phyloP scores from a whole-genome alignment of 2,329 filamentous ascomycete genomes.

The Pestalotiopsis sp. region DNA sequence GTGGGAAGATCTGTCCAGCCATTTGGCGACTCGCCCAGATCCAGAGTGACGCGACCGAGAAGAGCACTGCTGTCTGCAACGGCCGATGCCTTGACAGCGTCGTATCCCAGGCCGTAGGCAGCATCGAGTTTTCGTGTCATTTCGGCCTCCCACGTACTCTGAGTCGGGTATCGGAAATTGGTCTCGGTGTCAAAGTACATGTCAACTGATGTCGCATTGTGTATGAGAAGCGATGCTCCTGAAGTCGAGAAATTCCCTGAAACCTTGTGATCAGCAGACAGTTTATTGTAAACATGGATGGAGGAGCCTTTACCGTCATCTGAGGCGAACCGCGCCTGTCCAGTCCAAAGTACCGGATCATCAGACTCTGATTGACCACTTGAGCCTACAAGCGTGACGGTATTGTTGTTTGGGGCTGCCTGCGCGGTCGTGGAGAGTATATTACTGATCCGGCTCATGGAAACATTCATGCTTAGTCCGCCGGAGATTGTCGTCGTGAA shows the following conservation, averaged over 20 bases:
- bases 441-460: conserved; percentile 21
- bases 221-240: background rate
- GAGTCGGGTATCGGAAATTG: conserved; percentile 25
- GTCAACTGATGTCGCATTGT: conserved; percentile 23
- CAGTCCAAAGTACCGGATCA: conserved; percentile 15
- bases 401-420: conserved; percentile 23
- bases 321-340: background rate
- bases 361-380: conserved; percentile 20
- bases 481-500: conserved; percentile 20
- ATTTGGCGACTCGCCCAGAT: conserved; percentile 18
- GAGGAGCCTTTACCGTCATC: background rate
- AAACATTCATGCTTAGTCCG: conserved; percentile 23
- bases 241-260: background rate
- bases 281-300: accelerated
- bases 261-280: background rate
- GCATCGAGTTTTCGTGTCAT: conserved; percentile 26
- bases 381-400: conserved; percentile 23
- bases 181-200: conserved; percentile 29
- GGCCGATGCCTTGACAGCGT: conserved; percentile 16
- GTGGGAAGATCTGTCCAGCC: conserved; percentile 13
- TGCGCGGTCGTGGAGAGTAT: conserved; percentile 19
- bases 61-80: conserved; percentile 23
- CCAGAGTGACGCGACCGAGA: conserved; percentile 24
- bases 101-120: conserved; percentile 23
- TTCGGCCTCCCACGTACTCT: conserved; percentile 23